Conservation (phyloP, 1,284 basidiomycete genomes). For the Tetrapyrgos nigripes region DNA sequence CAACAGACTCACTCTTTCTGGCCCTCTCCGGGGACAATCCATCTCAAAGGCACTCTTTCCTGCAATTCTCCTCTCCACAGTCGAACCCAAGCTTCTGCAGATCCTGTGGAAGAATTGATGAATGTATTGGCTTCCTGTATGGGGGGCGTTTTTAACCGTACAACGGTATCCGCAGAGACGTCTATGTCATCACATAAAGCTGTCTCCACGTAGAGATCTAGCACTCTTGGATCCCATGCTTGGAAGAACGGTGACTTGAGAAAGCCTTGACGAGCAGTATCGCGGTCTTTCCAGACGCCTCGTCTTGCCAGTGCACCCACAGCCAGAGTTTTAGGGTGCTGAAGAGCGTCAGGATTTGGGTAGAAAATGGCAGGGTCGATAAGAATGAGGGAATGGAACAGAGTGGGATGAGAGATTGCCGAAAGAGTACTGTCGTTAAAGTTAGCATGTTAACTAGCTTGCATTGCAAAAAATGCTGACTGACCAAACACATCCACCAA, state of each 20-base stretch:
- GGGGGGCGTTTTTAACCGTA: conserved; percentile 67
- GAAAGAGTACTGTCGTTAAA: conserved; percentile 51
- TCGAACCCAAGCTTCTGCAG: conserved; percentile 50
- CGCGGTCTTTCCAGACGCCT: conserved; percentile 66
- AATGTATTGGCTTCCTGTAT: conserved; percentile 67
- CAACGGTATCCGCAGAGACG: conserved; percentile 32
- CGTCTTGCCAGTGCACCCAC: conserved; percentile 67
- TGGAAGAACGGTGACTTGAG: conserved; percentile 71
- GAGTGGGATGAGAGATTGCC: conserved; percentile 63
- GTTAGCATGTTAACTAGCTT: not conserved
- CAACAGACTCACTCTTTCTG: conserved; percentile 35
- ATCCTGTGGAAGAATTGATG: conserved; percentile 44
- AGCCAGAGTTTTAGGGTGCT: conserved; percentile 28
- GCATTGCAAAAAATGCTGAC: conserved; percentile 13
- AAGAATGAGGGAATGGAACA: conserved; percentile 79
- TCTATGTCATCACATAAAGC: conserved; percentile 53
- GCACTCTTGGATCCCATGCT: conserved; percentile 74
- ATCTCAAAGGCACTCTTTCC: conserved; percentile 54
- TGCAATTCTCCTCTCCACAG: conserved; percentile 52
- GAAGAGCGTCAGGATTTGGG: conserved; percentile 24
- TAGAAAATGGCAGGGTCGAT: conserved; percentile 79
- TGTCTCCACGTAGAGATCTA: conserved; percentile 72
- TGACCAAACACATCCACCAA: conserved; percentile 77
- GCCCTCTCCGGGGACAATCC: conserved; percentile 59
- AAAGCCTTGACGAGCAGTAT: conserved; percentile 65